Base-by-base conservation (phyloP, 192 early-diverging fungal species). In the Umbelopsis sp. region DNA sequence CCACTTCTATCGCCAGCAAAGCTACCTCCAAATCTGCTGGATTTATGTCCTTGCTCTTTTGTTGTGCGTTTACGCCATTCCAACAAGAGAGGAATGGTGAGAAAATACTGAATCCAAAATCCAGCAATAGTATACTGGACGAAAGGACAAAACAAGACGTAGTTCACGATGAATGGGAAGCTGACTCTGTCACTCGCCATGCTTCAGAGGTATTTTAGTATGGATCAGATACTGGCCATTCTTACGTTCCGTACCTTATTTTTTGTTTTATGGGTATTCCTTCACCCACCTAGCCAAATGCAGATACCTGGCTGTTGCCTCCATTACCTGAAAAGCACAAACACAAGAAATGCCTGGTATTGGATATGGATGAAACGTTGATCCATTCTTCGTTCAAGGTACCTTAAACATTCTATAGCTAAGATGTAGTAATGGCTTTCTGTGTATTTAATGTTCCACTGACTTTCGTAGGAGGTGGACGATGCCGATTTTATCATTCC, bases 331-430 rank as follows among this genome's bases (percentile, higher is more conserved):
- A 85, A 10, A 83, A 87, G 67, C 89, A 94, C 68, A 65, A 66
- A 44, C 91, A 91, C 7, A 88, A 88, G 77, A 99, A 98, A 76
- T 96, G 95, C 73, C 85, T 99, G 32, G 97, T 99, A 20, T 87
- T 99, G 43, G 97, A 99, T 83, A 83, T 97, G 71, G 97, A 99
- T 83, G 97, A 99, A 74, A 99, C 97, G 0, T 87, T 99, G 16
- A 95, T 99, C 24, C 97, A 99, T 80, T 94, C 92, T 80, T 96
- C 95, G 22, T 98, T 99, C 87, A 94, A 94, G 87, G 87, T 86
- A 79, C 38, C 8, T 6, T 38, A 69, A 26, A 29, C 62, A 20
- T 70, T 43, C 65, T 17, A 20, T 38, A 29, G 14, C 12, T 10
- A 14, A 10, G 8, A 17, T 32, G 26, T 59, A 26, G 31, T 59